A percentile compares a stretch with the other conserved stretches of the same genome.
Evolutionary conservation across 2,329 filamentous ascomycete genomes (phyloP).

Genomic region (Rhynchosporium secalis): DNA sequence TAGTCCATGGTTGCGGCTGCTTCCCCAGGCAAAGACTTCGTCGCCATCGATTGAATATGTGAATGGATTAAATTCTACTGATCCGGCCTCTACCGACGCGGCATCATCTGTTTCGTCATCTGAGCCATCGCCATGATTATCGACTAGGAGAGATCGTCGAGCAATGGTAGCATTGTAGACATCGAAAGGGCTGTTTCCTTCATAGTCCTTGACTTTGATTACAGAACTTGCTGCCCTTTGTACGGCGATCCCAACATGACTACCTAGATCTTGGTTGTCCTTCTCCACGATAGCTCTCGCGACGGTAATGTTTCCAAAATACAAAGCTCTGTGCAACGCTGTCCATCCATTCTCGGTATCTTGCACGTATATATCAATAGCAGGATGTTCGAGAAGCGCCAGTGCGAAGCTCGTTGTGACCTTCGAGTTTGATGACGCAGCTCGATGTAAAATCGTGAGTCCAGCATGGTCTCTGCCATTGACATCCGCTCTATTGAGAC

Average conservation of each 20-base stretch:
- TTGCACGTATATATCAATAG: slow-evolving; percentile 81
- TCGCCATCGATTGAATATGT: slow-evolving; percentile 58
- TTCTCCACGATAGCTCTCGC: slow-evolving; percentile 79
- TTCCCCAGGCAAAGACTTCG: slow-evolving; percentile 91
- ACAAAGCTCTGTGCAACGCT: slow-evolving; percentile 84
- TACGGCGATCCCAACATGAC: slow-evolving; percentile 58
- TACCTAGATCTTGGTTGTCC: slow-evolving; percentile 60
- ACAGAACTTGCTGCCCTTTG: slow-evolving; percentile 66
- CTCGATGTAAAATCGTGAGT: slow-evolving; percentile 80
- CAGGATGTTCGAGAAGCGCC: slow-evolving; percentile 77
- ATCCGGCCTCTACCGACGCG: slow-evolving; percentile 23
- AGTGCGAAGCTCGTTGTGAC: slow-evolving; percentile 74
- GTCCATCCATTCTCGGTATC: slow-evolving; percentile 97
- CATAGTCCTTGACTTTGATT: slow-evolving; percentile 93
- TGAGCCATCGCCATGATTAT: slow-evolving; percentile 33
- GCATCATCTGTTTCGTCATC: slow-evolving; percentile 55
- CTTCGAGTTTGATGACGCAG: slow-evolving; percentile 71
- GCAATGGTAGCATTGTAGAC: slow-evolving; percentile 87
- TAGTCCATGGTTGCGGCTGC: slow-evolving; percentile 91
- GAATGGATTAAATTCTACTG: background rate
- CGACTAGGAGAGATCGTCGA: slow-evolving; percentile 61
- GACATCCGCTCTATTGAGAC: slow-evolving; percentile 63
- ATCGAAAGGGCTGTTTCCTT: slow-evolving; percentile 93
- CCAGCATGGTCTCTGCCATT: slow-evolving; percentile 83
- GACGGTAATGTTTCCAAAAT: slow-evolving; percentile 84